Conservation (phyloP, 1,284 basidiomycete species). For the Paramarasmius palmivorus region DNA sequence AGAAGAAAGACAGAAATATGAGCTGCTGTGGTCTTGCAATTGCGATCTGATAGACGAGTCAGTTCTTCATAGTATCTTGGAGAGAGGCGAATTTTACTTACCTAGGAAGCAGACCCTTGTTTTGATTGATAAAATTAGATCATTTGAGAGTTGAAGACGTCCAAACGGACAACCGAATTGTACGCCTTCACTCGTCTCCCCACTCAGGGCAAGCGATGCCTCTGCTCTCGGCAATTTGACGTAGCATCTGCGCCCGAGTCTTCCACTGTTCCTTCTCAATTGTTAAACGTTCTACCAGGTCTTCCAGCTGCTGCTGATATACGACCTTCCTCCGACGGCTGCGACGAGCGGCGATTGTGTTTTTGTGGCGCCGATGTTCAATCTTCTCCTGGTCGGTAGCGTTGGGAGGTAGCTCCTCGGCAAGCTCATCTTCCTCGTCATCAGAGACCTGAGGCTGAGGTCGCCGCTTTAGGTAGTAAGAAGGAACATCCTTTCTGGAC, state of each 20-base stretch:
- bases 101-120: no score
- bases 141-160: no score
- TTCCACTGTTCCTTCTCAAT: constrained; percentile 51
- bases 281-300: constrained; percentile 40
- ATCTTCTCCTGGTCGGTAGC: constrained; percentile 50
- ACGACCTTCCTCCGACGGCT: constrained; percentile 65
- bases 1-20: no score
- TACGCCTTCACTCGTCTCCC: constrained; percentile 28
- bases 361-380: constrained; percentile 61
- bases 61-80: no score
- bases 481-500: constrained; percentile 46
- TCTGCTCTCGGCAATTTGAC: neutral
- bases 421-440: constrained; percentile 52
- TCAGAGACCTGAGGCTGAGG: constrained; percentile 39
- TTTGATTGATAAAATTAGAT: no score
- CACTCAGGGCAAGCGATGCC: constrained; percentile 3
- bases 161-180: no score
- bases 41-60: no score
- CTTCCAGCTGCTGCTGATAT: constrained; percentile 56
- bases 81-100: no score
- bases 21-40: no score
- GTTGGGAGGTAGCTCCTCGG: constrained; percentile 34
- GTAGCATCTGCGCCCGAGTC: constrained; percentile 17
- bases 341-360: constrained; percentile 65
- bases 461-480: constrained; percentile 30